These are phyloP conservation scores for Sclerotinia sclerotiorum DNA, from an alignment of 2,329 filamentous ascomycete species.

Conservation along the genomic window DNA sequence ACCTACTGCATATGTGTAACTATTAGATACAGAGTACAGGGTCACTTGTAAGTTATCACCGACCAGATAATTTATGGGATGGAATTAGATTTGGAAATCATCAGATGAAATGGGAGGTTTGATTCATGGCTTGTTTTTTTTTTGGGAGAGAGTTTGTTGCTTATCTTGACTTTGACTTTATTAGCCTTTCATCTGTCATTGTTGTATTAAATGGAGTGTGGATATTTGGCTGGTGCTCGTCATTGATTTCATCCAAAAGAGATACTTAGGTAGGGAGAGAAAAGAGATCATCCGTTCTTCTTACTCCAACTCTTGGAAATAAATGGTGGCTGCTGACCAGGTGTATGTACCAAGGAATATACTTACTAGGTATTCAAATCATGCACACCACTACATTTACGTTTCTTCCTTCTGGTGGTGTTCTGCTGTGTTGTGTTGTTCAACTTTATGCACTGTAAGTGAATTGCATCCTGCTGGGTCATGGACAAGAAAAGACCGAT, in stretches of 20 bases:
- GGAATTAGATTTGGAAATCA: background rate
- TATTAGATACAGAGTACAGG: too few relatives aligned
- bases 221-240: background rate
- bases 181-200: background rate
- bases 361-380: background rate
- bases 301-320: background rate
- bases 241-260: background rate
- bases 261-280: background rate
- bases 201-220: background rate
- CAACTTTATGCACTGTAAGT: background rate
- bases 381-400: background rate
- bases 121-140: background rate
- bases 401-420: background rate
- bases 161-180: background rate
- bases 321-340: constrained; percentile 10
- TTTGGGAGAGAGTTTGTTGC: background rate
- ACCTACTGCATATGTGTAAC: background rate
- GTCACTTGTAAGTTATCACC: too few relatives aligned
- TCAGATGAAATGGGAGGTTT: background rate
- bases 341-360: background rate
- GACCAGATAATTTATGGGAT: background rate
- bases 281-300: background rate
- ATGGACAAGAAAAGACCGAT: background rate
- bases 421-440: constrained; percentile 7
- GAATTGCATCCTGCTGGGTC: background rate